Percentiles rank a stretch among this genome's conserved stretches.
Evolutionary conservation across 192 early-diverging fungal genomes (phyloP).

Genomic region (Martensiomyces pterosporus): DNA sequence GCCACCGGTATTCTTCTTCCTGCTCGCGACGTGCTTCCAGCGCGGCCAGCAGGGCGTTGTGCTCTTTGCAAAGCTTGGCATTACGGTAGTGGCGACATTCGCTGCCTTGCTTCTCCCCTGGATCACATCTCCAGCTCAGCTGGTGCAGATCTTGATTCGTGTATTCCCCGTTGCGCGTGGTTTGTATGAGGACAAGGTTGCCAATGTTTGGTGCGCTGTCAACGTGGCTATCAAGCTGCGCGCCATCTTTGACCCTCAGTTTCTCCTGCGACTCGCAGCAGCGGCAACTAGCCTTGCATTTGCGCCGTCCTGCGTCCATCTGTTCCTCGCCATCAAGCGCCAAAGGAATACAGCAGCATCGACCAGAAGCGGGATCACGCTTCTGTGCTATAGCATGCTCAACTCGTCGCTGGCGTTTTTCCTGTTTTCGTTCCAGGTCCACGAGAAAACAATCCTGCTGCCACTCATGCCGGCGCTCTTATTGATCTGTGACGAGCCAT

Average conservation of each 20-base stretch:
- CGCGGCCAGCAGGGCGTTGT: constrained; percentile 6
- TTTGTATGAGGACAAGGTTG: constrained; percentile 98
- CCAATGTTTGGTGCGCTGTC: constrained; percentile 94
- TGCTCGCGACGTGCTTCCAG: constrained; percentile 72
- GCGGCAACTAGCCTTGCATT: constrained; percentile 63
- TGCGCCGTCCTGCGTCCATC: constrained; percentile 65
- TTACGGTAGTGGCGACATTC: constrained; percentile 70
- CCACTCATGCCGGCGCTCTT: constrained; percentile 75
- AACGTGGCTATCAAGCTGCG: constrained; percentile 83
- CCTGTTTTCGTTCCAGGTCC: constrained; percentile 95
- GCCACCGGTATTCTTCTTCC: constrained; percentile 83
- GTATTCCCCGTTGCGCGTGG: constrained; percentile 93
- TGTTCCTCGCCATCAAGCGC: constrained; percentile 56
- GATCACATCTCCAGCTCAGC: constrained; percentile 54
- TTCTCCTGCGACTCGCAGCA: constrained; percentile 67
- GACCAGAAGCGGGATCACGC: constrained; percentile 2
- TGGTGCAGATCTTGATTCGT: constrained; percentile 73
- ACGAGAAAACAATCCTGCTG: constrained; percentile 94
- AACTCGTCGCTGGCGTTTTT: constrained; percentile 87
- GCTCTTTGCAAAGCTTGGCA: constrained; percentile 66
- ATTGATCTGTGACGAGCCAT: constrained; percentile 66
- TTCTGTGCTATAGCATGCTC: constrained; percentile 67
- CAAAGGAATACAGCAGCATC: too few relatives aligned
- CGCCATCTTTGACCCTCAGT: constrained; percentile 54
- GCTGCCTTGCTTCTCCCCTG: constrained; percentile 66